Base-by-base conservation (phyloP, 2,329 filamentous ascomycete species). In the Gnomoniopsis sp. region DNA sequence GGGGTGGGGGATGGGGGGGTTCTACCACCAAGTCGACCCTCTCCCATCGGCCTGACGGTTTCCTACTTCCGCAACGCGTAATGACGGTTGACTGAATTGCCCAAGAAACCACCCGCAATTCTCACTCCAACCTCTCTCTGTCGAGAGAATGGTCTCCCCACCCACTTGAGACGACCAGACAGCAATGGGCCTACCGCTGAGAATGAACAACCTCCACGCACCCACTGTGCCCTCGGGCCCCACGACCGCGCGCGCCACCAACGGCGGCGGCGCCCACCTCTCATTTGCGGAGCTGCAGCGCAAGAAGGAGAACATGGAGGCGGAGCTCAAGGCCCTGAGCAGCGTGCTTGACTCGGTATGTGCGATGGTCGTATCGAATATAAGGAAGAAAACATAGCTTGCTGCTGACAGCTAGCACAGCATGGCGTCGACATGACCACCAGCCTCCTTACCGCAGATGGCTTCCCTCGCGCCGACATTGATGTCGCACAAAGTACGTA, bases 391-490 rank as follows among this genome's bases (percentile, higher is more conserved):
- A 15, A 38, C 8, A 8, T 38, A 43, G 38, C 38, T 7, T 17
- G 12, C 10, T 26, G 26, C 34, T 30, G 36, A 44, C 30, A 43
- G 14, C 15, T 41, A 12, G 3, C 23, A 41, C 67, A 97, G 93
- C 93, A 98, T 78, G 87, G 89, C 48, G 93, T 96, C 55, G 88
- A 89, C 68, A 99, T 99, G 95, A 88, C 88, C 67, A 97, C 95
- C 8, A 81, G 86, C 59, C 84, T 99, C 43, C 85, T 91, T 23
- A 97, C 93, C 15, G 84, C 87, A 62, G 95, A 98, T 74, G 95
- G 95, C 50, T 99, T 91, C 71, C 95, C 95, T 34, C 85, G 95
- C 70, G 88, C 90, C 67, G 95, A 99, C 74, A 88, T 99, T 64
- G 95, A 99, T 72, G 89, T 99, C 63, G 89, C 95, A 26, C 93